Evolutionary conservation across 306 rosid species (phyloP).

Genomic region (Inga laurina): DNA sequence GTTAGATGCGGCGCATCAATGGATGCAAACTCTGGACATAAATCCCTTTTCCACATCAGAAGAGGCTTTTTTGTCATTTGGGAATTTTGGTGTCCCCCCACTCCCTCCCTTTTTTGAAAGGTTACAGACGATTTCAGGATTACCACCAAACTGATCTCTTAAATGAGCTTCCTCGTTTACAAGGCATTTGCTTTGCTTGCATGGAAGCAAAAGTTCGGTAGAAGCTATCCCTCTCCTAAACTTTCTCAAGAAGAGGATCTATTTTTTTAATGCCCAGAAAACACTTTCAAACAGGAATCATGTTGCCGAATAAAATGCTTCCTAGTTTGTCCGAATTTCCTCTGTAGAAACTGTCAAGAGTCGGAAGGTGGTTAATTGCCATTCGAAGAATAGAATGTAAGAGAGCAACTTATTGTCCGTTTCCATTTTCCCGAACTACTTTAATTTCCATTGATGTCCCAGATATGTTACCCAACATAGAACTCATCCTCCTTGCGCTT

Average conservation of each 20-base stretch:
- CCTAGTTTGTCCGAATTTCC: conserved; percentile 1
- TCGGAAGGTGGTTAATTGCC: conserved; percentile 32
- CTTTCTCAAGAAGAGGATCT: not conserved
- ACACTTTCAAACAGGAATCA: not conserved
- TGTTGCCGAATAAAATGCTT: conserved; percentile 23
- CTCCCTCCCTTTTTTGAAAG: not conserved
- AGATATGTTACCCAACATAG: conserved; percentile 41
- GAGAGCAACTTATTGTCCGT: conserved; percentile 26
- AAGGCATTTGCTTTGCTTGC: conserved; percentile 21
- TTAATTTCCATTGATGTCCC: conserved; percentile 19
- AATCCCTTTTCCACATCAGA: not conserved
- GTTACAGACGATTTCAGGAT: not conserved
- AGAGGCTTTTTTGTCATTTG: not conserved
- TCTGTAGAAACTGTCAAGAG: not conserved
- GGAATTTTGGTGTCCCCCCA: not conserved
- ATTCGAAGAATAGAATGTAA: conserved; percentile 41
- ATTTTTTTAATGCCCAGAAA: not conserved
- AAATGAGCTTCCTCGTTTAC: conserved; percentile 1
- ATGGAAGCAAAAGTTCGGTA: conserved; percentile 8
- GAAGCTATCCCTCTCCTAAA: not conserved
- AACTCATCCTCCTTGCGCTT: conserved; percentile 44
- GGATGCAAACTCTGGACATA: not conserved
- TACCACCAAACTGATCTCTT: not conserved
- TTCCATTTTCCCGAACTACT: conserved; percentile 18
- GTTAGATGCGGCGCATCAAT: not conserved